Percentiles rank a stretch among this genome's conserved stretches.
These are phyloP conservation scores for Pholiota conissans DNA, from an alignment of 768 basidiomycete genomes.

Conservation along the genomic window DNA sequence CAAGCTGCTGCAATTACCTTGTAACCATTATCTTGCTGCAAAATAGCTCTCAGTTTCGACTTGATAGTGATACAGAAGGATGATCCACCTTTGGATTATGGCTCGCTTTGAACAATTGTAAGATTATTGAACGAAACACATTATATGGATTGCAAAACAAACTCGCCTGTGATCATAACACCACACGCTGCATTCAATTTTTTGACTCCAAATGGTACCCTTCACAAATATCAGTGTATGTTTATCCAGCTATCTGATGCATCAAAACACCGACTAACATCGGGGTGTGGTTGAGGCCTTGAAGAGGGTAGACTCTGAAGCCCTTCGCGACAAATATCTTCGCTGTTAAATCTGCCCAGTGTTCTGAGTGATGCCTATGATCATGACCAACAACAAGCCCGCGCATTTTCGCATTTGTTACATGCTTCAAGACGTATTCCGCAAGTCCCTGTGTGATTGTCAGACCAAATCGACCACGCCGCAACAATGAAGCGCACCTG, in stretches of 20 bases:
- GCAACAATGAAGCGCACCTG: constrained; percentile 46
- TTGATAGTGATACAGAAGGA: neutral
- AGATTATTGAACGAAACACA: neutral
- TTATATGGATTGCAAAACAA: constrained; percentile 1
- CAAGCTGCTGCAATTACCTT: too few relatives aligned
- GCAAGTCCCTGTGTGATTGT: constrained; percentile 64
- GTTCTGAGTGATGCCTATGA: constrained; percentile 77
- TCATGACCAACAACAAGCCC: constrained; percentile 88
- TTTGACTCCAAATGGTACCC: constrained; percentile 80
- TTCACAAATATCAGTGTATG: constrained; percentile 22
- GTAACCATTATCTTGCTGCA: constrained; percentile 83
- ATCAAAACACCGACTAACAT: constrained; percentile 46
- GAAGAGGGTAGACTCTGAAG: constrained; percentile 68
- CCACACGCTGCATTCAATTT: constrained; percentile 71
- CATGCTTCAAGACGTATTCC: constrained; percentile 60
- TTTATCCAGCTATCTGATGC: neutral
- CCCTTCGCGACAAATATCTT: constrained; percentile 63
- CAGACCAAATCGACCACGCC: neutral
- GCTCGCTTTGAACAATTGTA: constrained; percentile 50
- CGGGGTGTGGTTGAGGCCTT: constrained; percentile 78
- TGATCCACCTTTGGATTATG: constrained; percentile 80
- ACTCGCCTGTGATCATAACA: constrained; percentile 86
- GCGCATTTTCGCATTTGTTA: constrained; percentile 50
- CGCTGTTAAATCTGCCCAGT: constrained; percentile 78
- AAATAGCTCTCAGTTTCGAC: neutral